Conservation (phyloP, 257 asterid species). For the Osmanthus fragrans region DNA sequence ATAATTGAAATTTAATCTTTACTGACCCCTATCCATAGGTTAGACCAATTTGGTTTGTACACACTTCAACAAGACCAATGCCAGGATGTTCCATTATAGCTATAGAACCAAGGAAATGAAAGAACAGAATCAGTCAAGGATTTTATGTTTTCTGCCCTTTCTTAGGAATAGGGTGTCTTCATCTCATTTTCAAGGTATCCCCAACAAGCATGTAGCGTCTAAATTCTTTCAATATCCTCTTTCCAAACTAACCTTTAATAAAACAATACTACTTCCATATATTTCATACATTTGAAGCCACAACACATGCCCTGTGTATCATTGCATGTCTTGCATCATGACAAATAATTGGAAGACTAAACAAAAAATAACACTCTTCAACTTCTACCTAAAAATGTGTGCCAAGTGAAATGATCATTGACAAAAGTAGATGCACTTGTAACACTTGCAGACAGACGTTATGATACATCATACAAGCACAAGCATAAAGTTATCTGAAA, state of each 20-base stretch:
- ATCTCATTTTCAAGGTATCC: not conserved
- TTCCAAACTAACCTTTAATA: conserved; percentile 1
- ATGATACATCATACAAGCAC: not conserved
- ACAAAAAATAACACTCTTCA: not conserved
- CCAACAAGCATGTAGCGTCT: not conserved
- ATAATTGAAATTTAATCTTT: not conserved
- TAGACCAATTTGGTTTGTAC: not conserved
- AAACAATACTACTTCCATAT: not conserved
- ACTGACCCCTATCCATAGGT: not conserved
- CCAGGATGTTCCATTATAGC: not conserved
- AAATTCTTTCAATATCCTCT: not conserved
- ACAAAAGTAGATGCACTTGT: not conserved
- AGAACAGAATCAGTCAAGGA: not conserved
- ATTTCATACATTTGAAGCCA: not conserved
- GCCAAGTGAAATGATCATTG: not conserved
- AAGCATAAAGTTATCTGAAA: not conserved
- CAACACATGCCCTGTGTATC: not conserved
- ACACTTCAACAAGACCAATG: not conserved
- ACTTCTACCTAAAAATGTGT: not conserved
- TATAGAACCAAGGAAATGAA: not conserved
- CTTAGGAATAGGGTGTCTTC: not conserved
- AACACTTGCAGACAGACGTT: not conserved
- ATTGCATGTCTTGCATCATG: not conserved
- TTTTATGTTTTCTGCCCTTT: not conserved
- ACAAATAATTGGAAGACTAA: not conserved